phyloP scores from a whole-genome alignment of 306 rosid genomes.

The Vigna hirtella region DNA sequence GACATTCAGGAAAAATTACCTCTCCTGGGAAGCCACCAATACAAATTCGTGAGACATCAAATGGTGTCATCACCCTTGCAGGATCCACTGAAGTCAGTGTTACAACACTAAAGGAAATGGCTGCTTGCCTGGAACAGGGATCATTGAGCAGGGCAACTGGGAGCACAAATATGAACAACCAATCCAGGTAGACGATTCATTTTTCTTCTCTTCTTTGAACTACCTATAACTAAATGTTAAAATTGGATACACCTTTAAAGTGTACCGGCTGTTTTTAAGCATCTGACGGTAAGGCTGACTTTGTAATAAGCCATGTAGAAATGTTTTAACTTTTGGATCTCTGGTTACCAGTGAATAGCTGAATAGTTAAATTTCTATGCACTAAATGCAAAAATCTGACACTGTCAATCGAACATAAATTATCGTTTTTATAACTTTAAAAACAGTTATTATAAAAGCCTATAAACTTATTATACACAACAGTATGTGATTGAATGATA shows the following conservation, averaged over 20 bases:
- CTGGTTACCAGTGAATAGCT: conserved; percentile 8
- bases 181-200: conserved; percentile 75
- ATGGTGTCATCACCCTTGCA: conserved; percentile 96
- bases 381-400: too few relatives aligned
- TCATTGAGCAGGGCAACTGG: conserved; percentile 97
- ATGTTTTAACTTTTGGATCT: conserved; percentile 23
- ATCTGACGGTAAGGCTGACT: conserved; percentile 28
- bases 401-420: neutral
- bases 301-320: conserved; percentile 13
- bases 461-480: neutral
- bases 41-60: conserved; percentile 99
- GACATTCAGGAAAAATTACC: conserved; percentile 75
- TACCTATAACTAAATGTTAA: conserved; percentile 4
- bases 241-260: conserved; percentile 25
- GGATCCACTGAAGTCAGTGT: conserved; percentile 98
- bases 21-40: conserved; percentile 89
- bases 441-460: neutral
- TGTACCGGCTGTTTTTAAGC: conserved; percentile 29
- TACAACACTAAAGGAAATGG: conserved; percentile 85
- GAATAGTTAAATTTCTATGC: neutral
- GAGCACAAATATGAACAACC: conserved; percentile 99
- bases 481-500: neutral
- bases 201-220: conserved; percentile 45
- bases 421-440: neutral
- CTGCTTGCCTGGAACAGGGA: conserved; percentile 97